phyloP scores from a whole-genome alignment of 179 eudicot genomes.

The Beta lomatogona region DNA sequence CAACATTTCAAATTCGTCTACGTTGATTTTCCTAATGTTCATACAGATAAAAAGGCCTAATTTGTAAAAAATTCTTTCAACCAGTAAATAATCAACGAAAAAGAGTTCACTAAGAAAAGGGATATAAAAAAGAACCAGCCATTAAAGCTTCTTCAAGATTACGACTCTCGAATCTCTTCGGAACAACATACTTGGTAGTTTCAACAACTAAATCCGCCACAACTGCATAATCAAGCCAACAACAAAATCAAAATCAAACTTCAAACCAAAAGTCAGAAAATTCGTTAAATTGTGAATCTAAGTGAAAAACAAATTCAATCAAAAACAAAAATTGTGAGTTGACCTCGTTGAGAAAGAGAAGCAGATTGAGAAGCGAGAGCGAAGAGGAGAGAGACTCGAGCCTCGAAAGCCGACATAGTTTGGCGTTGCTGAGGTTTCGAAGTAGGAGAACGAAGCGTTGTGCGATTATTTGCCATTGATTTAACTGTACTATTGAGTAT shows the following conservation, averaged over 20 bases:
- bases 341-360: slow-evolving; percentile 72
- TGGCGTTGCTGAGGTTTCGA: slow-evolving; percentile 17
- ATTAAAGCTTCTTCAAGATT: slow-evolving; percentile 88
- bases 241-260: neutral
- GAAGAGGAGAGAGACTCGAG: slow-evolving; percentile 78
- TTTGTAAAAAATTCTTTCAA: neutral
- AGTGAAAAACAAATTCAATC: neutral
- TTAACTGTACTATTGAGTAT: neutral
- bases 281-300: neutral
- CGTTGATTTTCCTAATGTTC: too few species aligned
- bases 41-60: too few species aligned
- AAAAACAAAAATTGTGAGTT: neutral
- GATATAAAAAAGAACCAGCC: slow-evolving; percentile 50
- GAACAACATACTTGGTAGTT: slow-evolving; percentile 66
- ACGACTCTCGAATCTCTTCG: slow-evolving; percentile 64
- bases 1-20: neutral
- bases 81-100: neutral
- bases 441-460: slow-evolving; percentile 10
- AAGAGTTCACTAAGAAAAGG: neutral
- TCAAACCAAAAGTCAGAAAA: neutral
- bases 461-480: slow-evolving; percentile 36
- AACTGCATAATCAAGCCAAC: slow-evolving; percentile 38
- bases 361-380: slow-evolving; percentile 85
- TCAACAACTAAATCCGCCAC: slow-evolving; percentile 66
- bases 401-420: slow-evolving; percentile 55